Percentiles rank a stretch among this genome's conserved stretches.
Conservation (phyloP, 176 grass and related monocot species). For the Ensete ventricosum region DNA sequence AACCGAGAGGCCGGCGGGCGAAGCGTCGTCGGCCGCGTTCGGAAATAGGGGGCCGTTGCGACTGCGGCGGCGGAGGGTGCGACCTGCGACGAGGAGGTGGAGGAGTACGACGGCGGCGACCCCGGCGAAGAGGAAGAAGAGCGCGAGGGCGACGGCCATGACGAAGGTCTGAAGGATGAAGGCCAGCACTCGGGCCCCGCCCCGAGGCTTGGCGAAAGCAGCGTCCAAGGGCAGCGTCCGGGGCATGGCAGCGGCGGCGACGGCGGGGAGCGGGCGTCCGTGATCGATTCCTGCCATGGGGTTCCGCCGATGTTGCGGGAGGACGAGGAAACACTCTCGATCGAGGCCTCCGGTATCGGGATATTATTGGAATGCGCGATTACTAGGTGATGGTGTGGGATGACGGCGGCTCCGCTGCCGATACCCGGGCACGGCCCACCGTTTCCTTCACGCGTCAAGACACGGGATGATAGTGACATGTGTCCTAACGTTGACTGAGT, state of each 20-base stretch:
- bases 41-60: neutral
- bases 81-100: conserved; percentile 47
- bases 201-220: conserved; percentile 2
- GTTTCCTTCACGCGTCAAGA: too few species aligned
- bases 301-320: neutral
- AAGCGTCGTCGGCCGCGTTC: neutral
- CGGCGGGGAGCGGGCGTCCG: neutral
- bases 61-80: conserved; percentile 40
- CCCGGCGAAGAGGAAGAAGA: conserved; percentile 74
- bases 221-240: neutral
- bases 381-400: neutral
- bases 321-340: neutral
- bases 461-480: too few species aligned
- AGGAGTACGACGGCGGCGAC: conserved; percentile 53
- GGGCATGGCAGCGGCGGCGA: neutral
- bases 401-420: neutral
- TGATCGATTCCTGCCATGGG: neutral
- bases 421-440: neutral
- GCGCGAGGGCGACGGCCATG: conserved; percentile 45
- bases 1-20: conserved; percentile 29
- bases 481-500: too few species aligned
- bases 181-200: conserved; percentile 45
- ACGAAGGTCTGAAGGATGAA: conserved; percentile 43
- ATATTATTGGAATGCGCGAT: neutral
- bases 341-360: neutral